A percentile compares a stretch with the other conserved stretches of the same genome.
Evolutionary conservation across 2,329 filamentous ascomycete species (phyloP).

Genomic region (Microsporum audouinii): DNA sequence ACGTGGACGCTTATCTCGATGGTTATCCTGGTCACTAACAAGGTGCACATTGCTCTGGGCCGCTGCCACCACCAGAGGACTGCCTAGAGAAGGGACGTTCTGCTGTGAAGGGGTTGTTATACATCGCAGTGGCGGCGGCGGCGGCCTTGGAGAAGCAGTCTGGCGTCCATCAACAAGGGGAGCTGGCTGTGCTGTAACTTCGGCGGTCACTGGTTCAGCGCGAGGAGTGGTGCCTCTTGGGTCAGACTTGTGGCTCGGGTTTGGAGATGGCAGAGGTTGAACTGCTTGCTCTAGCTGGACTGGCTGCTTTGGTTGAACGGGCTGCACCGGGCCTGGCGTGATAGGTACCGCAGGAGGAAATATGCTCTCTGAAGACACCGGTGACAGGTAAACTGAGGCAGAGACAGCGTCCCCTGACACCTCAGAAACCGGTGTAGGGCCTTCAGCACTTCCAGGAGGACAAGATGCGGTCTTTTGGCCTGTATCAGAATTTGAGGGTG

Average conservation of each 20-base stretch:
- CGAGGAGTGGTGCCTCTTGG: neutral
- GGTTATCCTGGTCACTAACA: neutral
- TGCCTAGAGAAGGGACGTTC: neutral
- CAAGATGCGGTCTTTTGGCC: neutral
- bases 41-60: neutral
- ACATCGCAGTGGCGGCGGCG: neutral
- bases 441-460: neutral
- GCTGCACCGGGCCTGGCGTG: neutral
- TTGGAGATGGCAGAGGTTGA: slow-evolving; percentile 5
- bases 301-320: neutral
- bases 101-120: neutral
- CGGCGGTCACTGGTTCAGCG: neutral
- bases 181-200: neutral
- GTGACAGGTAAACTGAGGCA: neutral
- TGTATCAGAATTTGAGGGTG: neutral
- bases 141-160: neutral
- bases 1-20: neutral
- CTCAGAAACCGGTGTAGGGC: neutral
- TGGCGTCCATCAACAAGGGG: neutral
- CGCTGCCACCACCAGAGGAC: neutral
- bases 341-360: neutral
- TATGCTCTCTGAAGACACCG: neutral
- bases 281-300: neutral
- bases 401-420: neutral
- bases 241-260: slow-evolving; percentile 1